These are phyloP conservation scores for Vaccinium corymbosum DNA, from an alignment of 148 eudicot genomes.

Conservation along the genomic window DNA sequence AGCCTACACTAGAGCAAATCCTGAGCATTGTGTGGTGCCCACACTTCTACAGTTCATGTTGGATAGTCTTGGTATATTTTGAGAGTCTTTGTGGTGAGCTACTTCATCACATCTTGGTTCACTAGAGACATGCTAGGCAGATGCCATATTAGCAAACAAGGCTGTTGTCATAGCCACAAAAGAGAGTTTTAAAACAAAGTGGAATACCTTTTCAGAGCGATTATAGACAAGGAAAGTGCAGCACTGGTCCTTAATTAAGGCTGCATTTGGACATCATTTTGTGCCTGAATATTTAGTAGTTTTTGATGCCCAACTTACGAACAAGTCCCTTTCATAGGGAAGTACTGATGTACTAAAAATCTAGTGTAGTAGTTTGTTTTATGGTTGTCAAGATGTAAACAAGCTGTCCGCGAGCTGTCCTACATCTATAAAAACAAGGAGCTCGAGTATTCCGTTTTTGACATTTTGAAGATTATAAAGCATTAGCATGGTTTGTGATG, in stretches of 20 bases:
- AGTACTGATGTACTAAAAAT: background rate
- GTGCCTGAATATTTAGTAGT: background rate
- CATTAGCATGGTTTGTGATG: background rate
- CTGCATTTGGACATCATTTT: background rate
- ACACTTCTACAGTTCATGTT: background rate
- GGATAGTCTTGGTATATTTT: background rate
- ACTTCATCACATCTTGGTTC: background rate
- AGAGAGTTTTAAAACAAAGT: background rate
- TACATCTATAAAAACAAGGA: background rate
- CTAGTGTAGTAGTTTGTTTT: background rate
- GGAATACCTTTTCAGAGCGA: background rate
- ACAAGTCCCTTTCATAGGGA: background rate
- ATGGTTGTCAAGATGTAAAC: background rate
- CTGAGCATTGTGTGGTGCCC: background rate
- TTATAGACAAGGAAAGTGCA: background rate
- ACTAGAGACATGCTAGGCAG: background rate
- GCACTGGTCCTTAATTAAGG: background rate
- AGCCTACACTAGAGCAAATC: background rate
- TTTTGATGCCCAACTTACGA: background rate
- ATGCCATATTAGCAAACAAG: background rate
- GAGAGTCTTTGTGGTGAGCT: background rate
- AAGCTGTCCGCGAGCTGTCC: background rate
- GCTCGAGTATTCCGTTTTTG: background rate
- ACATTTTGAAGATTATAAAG: background rate
- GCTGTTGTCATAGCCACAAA: background rate